A percentile compares a stretch with the other conserved stretches of the same genome.
Conservation (phyloP, 2,329 filamentous ascomycete species). For the Monosporascus sp. region DNA sequence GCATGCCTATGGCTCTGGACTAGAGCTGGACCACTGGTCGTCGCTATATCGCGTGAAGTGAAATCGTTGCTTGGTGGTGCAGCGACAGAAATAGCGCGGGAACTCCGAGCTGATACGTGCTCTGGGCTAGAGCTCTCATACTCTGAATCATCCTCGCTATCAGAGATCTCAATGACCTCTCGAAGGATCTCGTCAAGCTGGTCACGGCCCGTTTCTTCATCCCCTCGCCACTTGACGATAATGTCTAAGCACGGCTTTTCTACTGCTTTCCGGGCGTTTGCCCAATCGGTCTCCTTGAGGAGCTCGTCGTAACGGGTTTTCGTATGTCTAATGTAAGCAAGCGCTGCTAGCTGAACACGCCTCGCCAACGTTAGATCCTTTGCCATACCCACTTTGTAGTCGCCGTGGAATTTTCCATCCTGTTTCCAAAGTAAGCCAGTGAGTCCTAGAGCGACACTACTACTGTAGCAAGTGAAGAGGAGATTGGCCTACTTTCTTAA, state of each 20-base stretch:
- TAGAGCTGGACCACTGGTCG: neutral
- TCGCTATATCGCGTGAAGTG: constrained; percentile 1
- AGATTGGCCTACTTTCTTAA: constrained; percentile 49
- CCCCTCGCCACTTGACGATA: constrained; percentile 67
- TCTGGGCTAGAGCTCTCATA: constrained; percentile 24
- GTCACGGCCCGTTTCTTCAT: constrained; percentile 64
- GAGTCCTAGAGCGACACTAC: neutral
- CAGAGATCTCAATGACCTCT: constrained; percentile 64
- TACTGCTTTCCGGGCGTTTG: constrained; percentile 56
- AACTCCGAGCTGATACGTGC: constrained; percentile 4
- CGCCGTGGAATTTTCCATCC: constrained; percentile 47
- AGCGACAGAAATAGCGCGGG: constrained; percentile 7
- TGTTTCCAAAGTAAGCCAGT: constrained; percentile 21
- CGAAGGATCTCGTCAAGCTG: constrained; percentile 63
- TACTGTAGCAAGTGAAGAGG: neutral
- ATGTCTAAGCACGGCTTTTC: constrained; percentile 58
- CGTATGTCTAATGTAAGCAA: constrained; percentile 63
- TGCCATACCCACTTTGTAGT: constrained; percentile 54
- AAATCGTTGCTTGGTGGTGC: constrained; percentile 6
- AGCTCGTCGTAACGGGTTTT: constrained; percentile 62
- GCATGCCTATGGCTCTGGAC: constrained; percentile 9
- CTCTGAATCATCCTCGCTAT: constrained; percentile 44
- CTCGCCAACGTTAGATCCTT: constrained; percentile 52
- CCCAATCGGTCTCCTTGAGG: constrained; percentile 53
- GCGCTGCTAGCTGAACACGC: constrained; percentile 59